Conservation (phyloP, 78 protist genomes). For the Emiliania huxleyi region DNA sequence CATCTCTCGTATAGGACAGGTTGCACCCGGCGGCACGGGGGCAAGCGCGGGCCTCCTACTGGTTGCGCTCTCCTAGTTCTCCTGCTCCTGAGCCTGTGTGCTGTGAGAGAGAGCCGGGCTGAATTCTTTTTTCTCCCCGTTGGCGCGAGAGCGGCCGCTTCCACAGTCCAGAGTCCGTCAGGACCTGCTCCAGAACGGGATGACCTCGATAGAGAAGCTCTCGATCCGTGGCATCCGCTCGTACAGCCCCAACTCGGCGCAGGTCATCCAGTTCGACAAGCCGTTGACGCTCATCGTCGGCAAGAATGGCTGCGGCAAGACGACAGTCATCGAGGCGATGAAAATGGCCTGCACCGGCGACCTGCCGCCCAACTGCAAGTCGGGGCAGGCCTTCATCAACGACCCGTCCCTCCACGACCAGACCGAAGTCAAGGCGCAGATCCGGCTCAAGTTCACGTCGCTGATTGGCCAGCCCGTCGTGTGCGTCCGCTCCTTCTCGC, state of each 20-base stretch:
- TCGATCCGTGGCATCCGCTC: slow-evolving; percentile 38
- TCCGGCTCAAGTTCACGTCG: slow-evolving; percentile 72
- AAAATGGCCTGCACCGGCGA: slow-evolving; percentile 89
- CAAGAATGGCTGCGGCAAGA: slow-evolving; percentile 96
- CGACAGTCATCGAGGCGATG: slow-evolving; percentile 96
- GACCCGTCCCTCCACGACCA: slow-evolving; percentile 70
- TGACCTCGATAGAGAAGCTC: slow-evolving; percentile 47
- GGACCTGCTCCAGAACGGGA: too few relatives aligned
- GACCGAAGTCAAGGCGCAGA: slow-evolving; percentile 79
- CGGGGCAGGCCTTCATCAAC: slow-evolving; percentile 82
- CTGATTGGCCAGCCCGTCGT: slow-evolving; percentile 3
- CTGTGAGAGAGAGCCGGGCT: too few relatives aligned
- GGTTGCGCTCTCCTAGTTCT: too few relatives aligned
- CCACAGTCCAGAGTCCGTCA: too few relatives aligned
- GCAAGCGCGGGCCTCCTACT: too few relatives aligned
- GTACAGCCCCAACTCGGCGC: neutral
- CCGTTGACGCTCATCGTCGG: slow-evolving; percentile 83
- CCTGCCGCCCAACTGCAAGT: slow-evolving; percentile 85
- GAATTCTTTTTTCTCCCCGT: too few relatives aligned
- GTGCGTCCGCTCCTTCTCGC: slow-evolving; percentile 43
- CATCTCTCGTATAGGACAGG: too few relatives aligned
- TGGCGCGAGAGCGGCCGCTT: too few relatives aligned
- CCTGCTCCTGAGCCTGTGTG: too few relatives aligned
- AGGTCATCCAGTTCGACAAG: slow-evolving; percentile 13
- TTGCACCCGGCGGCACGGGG: too few relatives aligned